Conservation (phyloP, 2,329 filamentous ascomycete genomes). For the Alternaria metachromatica region DNA sequence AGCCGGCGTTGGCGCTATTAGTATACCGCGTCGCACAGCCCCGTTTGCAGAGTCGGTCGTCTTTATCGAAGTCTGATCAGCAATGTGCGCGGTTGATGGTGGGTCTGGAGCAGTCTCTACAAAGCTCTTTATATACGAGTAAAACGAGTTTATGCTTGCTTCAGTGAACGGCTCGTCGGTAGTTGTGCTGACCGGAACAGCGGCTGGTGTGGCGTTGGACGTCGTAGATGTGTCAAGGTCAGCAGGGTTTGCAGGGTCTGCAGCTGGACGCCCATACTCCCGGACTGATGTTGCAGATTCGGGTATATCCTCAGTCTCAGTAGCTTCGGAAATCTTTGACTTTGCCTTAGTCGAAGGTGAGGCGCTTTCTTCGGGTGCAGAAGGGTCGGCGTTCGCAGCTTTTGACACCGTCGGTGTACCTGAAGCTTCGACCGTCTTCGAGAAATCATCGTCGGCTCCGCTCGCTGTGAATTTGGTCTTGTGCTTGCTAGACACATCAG, state of each 20-base stretch:
- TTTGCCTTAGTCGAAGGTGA: not conserved
- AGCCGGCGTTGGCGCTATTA: not conserved
- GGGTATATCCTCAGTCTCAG: not conserved
- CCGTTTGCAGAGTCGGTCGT: not conserved
- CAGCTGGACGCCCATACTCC: not conserved
- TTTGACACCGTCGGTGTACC: not conserved
- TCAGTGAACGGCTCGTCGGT: not conserved
- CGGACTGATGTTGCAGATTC: not conserved
- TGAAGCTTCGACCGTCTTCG: not conserved
- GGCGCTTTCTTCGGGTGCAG: not conserved
- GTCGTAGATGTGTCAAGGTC: not conserved
- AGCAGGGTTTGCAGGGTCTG: too few relatives aligned
- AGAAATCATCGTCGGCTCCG: not conserved
- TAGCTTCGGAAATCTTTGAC: not conserved
- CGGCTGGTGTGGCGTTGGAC: not conserved
- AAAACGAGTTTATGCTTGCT: constrained; percentile 1
- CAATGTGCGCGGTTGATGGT: not conserved
- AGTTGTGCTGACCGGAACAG: not conserved
- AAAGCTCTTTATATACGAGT: not conserved
- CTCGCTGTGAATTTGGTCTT: not conserved
- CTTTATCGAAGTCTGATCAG: not conserved
- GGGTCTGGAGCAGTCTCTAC: not conserved
- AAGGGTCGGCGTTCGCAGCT: not conserved
- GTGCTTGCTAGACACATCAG: not conserved
- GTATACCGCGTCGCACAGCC: not conserved